Evolutionary conservation across 306 rosid genomes (phyloP), one percentile per base, ranked within the genome.

Genomic region (Castanea crenata): DNA sequence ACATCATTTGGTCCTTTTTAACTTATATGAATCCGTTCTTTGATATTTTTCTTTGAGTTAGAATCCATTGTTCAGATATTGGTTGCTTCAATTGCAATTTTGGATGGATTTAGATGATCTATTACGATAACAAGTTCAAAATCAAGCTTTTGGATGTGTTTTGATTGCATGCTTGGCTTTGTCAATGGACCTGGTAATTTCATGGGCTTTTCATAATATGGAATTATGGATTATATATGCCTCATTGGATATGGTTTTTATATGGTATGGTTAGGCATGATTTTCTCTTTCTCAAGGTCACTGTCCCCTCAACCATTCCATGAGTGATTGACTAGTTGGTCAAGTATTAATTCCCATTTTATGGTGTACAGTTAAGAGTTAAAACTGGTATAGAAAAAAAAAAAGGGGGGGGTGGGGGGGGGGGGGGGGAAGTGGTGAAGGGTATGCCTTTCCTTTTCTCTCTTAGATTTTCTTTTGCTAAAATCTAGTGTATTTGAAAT

Each of bases 161-260:
- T 38, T 38, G 46, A 38, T 7, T 38, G 46, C 11, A 7, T 38
- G 11, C 11, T 38, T 38, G 11, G 46, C 46, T 38, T 38, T 38
- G 46, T 38, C 46, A 38, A 38, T 38, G 46, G 46, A 38, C 46
- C 11, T 38, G 11, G 44, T 54, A 81, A 85, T 79, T 87, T 78
- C 29, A 27, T 58, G 12, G 55, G 59, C 73, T 46, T 62, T 76
- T 74, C 55, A 0, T 76, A n/a, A 32, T 54, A 79, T 55, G 71
- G 79, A 65, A 55, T 74, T 54, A 79, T 55, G 71, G 79, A 65
- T 62, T 74, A 81, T 29, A 81, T 74, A 35, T 82, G 41, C 62
- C n/a, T 61, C 51, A 73, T 78, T 52, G 57, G 20, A n/a, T 2
- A 5, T 52, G 55, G 74, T 79, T 71, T 71, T 35, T 35, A 35